Conservation (phyloP, 345 rosid genomes). For the Nephelium lappaceum region DNA sequence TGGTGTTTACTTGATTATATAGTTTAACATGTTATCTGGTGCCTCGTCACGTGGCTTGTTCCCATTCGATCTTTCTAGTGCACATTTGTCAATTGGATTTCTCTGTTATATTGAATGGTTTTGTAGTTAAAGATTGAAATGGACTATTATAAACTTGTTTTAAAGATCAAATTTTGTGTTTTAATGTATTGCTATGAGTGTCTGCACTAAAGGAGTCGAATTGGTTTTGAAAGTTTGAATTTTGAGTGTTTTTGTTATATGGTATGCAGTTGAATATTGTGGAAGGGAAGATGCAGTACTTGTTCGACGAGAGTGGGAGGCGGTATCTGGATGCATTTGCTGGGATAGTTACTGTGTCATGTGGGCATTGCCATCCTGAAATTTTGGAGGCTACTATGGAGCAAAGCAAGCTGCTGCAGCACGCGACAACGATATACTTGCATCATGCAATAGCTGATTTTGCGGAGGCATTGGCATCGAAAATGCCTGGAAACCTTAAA, state of each 20-base stretch:
- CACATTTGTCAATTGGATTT: too few relatives aligned
- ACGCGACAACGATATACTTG: constrained; percentile 84
- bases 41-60: too few relatives aligned
- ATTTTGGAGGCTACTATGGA: constrained; percentile 66
- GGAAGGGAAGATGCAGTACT: constrained; percentile 97
- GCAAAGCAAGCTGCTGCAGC: constrained; percentile 90
- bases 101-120: neutral
- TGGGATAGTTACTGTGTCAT: constrained; percentile 88
- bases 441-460: constrained; percentile 86
- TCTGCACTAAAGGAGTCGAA: neutral
- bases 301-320: constrained; percentile 83
- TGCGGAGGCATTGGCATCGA: constrained; percentile 86
- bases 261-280: constrained; percentile 73
- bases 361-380: constrained; percentile 95
- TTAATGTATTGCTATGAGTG: too few relatives aligned
- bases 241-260: neutral
- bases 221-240: neutral
- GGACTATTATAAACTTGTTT: neutral
- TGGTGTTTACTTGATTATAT: too few relatives aligned
- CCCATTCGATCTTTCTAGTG: too few relatives aligned
- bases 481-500: constrained; percentile 93
- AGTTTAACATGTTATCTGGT: too few relatives aligned
- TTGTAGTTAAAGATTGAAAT: neutral
- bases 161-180: neutral
- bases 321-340: constrained; percentile 89